Evolutionary conservation across 2,329 filamentous ascomycete genomes (phyloP), one percentile per base, ranked within the genome.

Genomic region (Dendryphion nanum): DNA sequence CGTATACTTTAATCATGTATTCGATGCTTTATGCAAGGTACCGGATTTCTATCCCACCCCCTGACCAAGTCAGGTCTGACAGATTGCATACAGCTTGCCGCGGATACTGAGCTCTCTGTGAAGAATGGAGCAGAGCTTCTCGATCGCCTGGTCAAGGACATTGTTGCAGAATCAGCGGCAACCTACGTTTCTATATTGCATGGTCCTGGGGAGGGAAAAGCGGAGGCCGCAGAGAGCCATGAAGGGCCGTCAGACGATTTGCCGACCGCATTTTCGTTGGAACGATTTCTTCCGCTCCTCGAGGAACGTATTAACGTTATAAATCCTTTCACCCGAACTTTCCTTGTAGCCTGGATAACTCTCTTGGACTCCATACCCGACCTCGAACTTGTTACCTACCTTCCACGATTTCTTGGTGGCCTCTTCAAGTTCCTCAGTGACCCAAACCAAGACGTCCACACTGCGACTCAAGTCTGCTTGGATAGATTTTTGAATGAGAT

Each of bases 1-100:
- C 49, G 80, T 94, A 28, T 98, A 95, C 73, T 98, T 98, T 69
- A 98, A 98, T 69, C 86, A 94, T 57, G 93, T 98, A 47, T 98
- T 98, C 61, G 93, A 98, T 71, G 89, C 93, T 16, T 74, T 98
- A 38, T 95, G 90, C 73, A 97, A 96, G 79, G 89, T 94, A 46
- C 30, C 45, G 30, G 30, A 18, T 7, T n/a, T n/a, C n/a, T n/a
- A n/a, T n/a, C n/a, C 18, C 28, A 13, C 19, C 18, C 12, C 16
- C 13, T 12, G 30, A 14, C 16, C n/a, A 18, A 12, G 16, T 15
- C 30, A 35, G 35, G 33, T 40, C 58, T 65, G 41, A 62, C 47
- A 42, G 31, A 18, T 34, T 15, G n/a, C 15, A 17, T 31, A 6
- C 56, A 95, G 90, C 80, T 98, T 53, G 90, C 91, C 13, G 93